Conservation (phyloP, 2,329 filamentous ascomycete species). For the Penicillium hordei region DNA sequence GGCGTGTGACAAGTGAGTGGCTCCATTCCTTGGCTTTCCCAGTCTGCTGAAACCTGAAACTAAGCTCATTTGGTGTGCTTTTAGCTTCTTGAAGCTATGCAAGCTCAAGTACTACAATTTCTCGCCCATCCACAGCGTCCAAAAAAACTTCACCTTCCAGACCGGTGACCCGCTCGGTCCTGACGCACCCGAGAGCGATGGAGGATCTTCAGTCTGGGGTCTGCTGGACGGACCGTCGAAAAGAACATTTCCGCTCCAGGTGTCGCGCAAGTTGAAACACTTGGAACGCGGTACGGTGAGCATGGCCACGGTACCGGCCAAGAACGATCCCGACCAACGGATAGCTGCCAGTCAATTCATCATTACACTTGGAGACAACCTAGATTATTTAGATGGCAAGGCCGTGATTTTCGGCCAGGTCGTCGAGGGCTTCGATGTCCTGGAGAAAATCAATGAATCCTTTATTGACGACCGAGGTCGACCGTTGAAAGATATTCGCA, state of each 20-base stretch:
- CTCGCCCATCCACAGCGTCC: slow-evolving; percentile 84
- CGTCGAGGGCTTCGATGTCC: slow-evolving; percentile 88
- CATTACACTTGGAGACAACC: slow-evolving; percentile 82
- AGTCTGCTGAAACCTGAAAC: slow-evolving; percentile 56
- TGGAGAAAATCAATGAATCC: slow-evolving; percentile 89
- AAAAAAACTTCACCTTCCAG: slow-evolving; percentile 95
- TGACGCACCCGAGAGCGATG: slow-evolving; percentile 79
- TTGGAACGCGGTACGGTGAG: slow-evolving; percentile 87
- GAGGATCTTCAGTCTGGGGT: slow-evolving; percentile 91
- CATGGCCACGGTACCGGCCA: slow-evolving; percentile 86
- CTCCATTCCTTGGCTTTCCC: slow-evolving; percentile 8
- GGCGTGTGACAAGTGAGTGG: slow-evolving; percentile 87
- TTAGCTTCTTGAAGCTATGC: slow-evolving; percentile 95
- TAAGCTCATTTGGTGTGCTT: slow-evolving; percentile 49
- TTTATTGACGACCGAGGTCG: slow-evolving; percentile 84
- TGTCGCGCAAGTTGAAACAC: slow-evolving; percentile 86
- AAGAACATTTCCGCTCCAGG: slow-evolving; percentile 78
- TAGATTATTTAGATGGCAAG: slow-evolving; percentile 88
- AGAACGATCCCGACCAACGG: slow-evolving; percentile 74
- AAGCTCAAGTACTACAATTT: slow-evolving; percentile 99
- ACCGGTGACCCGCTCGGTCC: slow-evolving; percentile 92
- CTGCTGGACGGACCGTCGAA: slow-evolving; percentile 67
- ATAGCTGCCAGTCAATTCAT: slow-evolving; percentile 91
- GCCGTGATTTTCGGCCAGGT: slow-evolving; percentile 95
- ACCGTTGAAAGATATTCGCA: slow-evolving; percentile 89